Evolutionary conservation across 2,329 filamentous ascomycete genomes (phyloP).

Genomic region (Penicillium sclerotigenum): DNA sequence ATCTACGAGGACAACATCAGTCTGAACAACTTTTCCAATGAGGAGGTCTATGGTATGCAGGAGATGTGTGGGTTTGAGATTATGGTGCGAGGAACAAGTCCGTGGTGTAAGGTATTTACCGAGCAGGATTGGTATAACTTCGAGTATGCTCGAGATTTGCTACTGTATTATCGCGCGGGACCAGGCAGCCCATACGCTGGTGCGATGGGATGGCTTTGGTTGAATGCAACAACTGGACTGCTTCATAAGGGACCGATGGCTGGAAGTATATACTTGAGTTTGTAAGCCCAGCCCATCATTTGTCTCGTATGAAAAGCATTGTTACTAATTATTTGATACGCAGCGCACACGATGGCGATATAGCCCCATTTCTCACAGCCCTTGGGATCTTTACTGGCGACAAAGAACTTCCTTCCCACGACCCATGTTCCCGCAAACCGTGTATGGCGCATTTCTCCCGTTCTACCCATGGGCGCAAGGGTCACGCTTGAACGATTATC

Average conservation of each 20-base stretch:
- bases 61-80: constrained; percentile 61
- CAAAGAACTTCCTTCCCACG: constrained; percentile 45
- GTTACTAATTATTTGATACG: neutral
- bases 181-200: constrained; percentile 55
- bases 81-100: constrained; percentile 51
- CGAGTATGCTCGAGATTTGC: constrained; percentile 57
- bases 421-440: constrained; percentile 45
- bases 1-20: constrained; percentile 22
- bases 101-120: constrained; percentile 58
- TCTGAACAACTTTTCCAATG: constrained; percentile 44
- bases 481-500: constrained; percentile 54
- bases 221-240: constrained; percentile 55
- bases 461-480: constrained; percentile 57
- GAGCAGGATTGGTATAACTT: constrained; percentile 54
- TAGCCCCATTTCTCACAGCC: constrained; percentile 54
- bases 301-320: neutral
- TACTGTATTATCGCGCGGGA: constrained; percentile 59
- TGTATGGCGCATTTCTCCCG: constrained; percentile 54
- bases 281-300: constrained; percentile 40
- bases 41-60: constrained; percentile 58
- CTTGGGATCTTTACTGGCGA: constrained; percentile 48
- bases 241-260: constrained; percentile 45
- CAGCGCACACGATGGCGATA: constrained; percentile 57
- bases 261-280: constrained; percentile 56
- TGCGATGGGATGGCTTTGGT: constrained; percentile 57